Conservation (phyloP, 2,329 filamentous ascomycete genomes). For the Parastagonospora nodorum region DNA sequence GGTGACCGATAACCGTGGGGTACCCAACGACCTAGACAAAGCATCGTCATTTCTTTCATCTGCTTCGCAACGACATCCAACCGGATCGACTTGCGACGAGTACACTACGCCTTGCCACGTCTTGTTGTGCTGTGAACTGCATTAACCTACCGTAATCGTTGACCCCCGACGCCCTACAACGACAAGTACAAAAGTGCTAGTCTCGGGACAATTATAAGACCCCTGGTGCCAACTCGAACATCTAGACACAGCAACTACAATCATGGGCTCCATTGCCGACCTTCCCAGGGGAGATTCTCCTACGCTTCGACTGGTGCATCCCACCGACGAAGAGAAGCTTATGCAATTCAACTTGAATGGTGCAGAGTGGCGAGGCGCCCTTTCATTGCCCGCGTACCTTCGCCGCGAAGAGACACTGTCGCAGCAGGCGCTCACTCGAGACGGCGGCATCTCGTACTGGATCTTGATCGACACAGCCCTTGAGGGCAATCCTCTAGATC, state of each 20-base stretch:
- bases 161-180: constrained; percentile 5
- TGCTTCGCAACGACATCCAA: not conserved
- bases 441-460: constrained; percentile 65
- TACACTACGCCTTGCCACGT: not conserved
- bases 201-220: not conserved
- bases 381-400: constrained; percentile 61
- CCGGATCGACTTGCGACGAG: not conserved
- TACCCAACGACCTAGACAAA: constrained; percentile 8
- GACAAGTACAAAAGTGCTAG: constrained; percentile 4
- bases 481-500: constrained; percentile 41
- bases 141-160: not conserved
- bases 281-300: constrained; percentile 58
- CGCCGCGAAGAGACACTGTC: constrained; percentile 61
- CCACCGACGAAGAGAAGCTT: constrained; percentile 59
- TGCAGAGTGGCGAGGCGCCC: constrained; percentile 61
- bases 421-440: constrained; percentile 57
- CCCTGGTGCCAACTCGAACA: not conserved
- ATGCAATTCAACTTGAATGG: constrained; percentile 61
- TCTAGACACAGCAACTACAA: constrained; percentile 3
- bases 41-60: constrained; percentile 2
- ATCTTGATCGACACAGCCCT: constrained; percentile 58
- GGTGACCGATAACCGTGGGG: constrained; percentile 11
- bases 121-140: not conserved
- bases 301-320: constrained; percentile 58
- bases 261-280: constrained; percentile 31